Evolutionary conservation across 768 basidiomycete species (phyloP).

Genomic region (Termitomyces sp.): DNA sequence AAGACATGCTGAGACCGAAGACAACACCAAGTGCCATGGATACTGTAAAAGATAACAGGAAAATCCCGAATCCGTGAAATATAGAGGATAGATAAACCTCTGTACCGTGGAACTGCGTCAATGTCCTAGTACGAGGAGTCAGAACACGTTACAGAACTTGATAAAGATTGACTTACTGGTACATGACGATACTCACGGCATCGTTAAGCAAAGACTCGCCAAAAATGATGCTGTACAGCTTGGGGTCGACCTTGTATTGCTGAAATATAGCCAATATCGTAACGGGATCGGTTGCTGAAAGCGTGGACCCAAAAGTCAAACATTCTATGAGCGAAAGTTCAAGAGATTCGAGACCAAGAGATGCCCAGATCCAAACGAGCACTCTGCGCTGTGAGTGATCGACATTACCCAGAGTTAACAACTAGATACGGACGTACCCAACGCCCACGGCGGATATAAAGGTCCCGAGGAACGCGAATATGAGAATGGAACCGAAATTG

Average conservation of each 20-base stretch:
- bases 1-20: slow-evolving; percentile 87
- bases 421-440: slow-evolving; percentile 59
- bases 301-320: slow-evolving; percentile 91
- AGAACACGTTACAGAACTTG: not conserved
- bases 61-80: slow-evolving; percentile 96
- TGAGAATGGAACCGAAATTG: slow-evolving; percentile 94
- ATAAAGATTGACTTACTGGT: slow-evolving; percentile 72
- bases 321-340: slow-evolving; percentile 87
- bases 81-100: slow-evolving; percentile 84
- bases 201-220: slow-evolving; percentile 97
- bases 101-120: slow-evolving; percentile 86
- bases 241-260: slow-evolving; percentile 97
- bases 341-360: slow-evolving; percentile 86
- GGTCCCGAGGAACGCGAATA: slow-evolving; percentile 91
- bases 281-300: slow-evolving; percentile 96
- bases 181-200: slow-evolving; percentile 99
- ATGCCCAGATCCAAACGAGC: slow-evolving; percentile 91
- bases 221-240: slow-evolving; percentile 95
- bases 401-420: slow-evolving; percentile 18
- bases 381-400: slow-evolving; percentile 62
- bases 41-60: slow-evolving; percentile 90
- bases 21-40: slow-evolving; percentile 92
- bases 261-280: slow-evolving; percentile 98
- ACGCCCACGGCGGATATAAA: slow-evolving; percentile 95
- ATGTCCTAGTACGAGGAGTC: slow-evolving; percentile 49